Evolutionary conservation across 169 alveolate genomes (phyloP).

Genomic region (Plasmodium gonderi): DNA sequence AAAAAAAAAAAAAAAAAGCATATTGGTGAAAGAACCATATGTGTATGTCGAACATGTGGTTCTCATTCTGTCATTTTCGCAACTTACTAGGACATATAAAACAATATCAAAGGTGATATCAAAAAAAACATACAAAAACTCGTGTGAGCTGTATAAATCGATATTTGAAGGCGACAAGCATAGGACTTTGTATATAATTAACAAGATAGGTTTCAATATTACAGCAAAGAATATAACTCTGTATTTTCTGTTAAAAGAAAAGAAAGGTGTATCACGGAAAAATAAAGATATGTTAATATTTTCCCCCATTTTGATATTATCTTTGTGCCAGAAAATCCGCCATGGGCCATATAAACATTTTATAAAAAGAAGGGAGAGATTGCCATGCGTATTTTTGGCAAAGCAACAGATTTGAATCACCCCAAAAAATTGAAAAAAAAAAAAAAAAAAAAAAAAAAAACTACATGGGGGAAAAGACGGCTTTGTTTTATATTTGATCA

Average conservation of each 20-base stretch:
- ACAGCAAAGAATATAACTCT: slow-evolving; percentile 65
- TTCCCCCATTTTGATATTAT: too few species aligned
- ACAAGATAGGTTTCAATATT: slow-evolving; percentile 50
- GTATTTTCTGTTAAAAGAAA: slow-evolving; percentile 27
- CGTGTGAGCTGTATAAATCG: slow-evolving; percentile 65
- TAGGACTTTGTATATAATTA: slow-evolving; percentile 57
- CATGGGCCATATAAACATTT: too few species aligned
- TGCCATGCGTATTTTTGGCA: too few species aligned
- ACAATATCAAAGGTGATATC: slow-evolving; percentile 61
- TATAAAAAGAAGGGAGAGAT: too few species aligned
- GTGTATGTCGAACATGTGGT: neutral
- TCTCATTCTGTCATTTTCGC: neutral
- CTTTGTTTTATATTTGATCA: neutral
- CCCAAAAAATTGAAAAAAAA: neutral
- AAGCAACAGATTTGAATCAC: too few species aligned
- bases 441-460: neutral
- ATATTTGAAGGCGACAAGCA: slow-evolving; percentile 72
- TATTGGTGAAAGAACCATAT: neutral
- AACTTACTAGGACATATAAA: slow-evolving; percentile 49
- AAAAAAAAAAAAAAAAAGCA: too few species aligned
- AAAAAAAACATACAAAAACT: slow-evolving; percentile 59
- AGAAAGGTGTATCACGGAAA: neutral
- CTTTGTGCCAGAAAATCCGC: too few species aligned
- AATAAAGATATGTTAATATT: too few species aligned
- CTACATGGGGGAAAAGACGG: neutral